A percentile compares a stretch with the other conserved stretches of the same genome.
Conservation (phyloP, 257 asterid species). For the Solanum rostratum region DNA sequence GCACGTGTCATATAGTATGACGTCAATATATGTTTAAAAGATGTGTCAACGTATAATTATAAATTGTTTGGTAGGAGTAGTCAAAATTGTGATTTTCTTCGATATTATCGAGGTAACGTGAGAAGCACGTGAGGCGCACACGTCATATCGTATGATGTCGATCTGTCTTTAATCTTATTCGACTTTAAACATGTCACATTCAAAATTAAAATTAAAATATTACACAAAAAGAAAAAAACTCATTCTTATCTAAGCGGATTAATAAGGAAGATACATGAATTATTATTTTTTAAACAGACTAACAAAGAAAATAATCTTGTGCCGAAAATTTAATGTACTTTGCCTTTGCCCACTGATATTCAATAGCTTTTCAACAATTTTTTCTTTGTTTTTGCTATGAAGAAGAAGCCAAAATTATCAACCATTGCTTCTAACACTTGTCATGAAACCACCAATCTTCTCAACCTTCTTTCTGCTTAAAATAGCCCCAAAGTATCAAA, state of each 20-base stretch:
- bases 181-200: too few species aligned
- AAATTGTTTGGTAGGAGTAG: too few species aligned
- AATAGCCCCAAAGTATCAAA: conserved; percentile 19
- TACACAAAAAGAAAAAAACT: rapidly evolving
- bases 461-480: neutral
- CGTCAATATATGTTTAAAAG: neutral
- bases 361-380: neutral
- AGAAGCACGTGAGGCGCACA: too few species aligned
- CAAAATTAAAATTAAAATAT: too few species aligned
- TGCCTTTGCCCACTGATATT: conserved; percentile 3
- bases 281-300: too few species aligned
- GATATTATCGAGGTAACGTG: too few species aligned
- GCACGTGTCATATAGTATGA: neutral
- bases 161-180: too few species aligned
- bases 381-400: neutral
- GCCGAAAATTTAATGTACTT: neutral
- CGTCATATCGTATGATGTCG: too few species aligned
- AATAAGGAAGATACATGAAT: too few species aligned
- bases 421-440: conserved; percentile 28
- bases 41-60: neutral
- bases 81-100: too few species aligned
- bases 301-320: too few species aligned
- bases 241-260: too few species aligned
- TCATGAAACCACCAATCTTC: neutral
- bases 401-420: conserved; percentile 21